Evolutionary conservation across 169 alveolate species (phyloP).

Genomic region (Plasmodium inui): DNA sequence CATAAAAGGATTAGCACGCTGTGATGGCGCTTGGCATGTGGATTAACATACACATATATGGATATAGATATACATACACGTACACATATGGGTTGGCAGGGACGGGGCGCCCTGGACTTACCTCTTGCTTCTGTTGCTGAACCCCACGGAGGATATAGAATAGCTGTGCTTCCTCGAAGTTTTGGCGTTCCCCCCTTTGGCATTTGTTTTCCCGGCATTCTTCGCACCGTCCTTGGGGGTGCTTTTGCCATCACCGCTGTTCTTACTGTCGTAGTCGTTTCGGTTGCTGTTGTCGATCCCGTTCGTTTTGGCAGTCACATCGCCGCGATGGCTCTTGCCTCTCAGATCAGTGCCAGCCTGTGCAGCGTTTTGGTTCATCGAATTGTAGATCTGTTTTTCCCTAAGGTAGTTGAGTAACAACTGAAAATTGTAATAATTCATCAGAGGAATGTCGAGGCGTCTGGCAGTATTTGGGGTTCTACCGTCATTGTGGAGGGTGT

Average conservation of each 20-base stretch:
- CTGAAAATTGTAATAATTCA: constrained; percentile 51
- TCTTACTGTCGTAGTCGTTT: not conserved
- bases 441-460: not conserved
- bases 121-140: constrained; percentile 73
- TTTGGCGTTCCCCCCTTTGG: not conserved
- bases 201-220: not conserved
- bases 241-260: not conserved
- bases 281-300: not conserved
- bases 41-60: not conserved
- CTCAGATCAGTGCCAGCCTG: not conserved
- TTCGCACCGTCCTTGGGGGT: not conserved
- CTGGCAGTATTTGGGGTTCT: not conserved
- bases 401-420: constrained; percentile 17
- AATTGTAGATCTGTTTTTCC: constrained; percentile 27
- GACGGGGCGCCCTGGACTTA: not conserved
- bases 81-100: not conserved
- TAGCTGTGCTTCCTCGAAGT: not conserved
- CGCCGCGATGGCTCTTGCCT: not conserved
- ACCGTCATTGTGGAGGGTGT: constrained; percentile 10
- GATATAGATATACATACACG: not conserved
- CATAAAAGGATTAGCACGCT: not conserved
- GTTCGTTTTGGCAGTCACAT: not conserved
- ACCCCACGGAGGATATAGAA: constrained; percentile 71
- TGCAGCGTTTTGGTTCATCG: not conserved
- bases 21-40: not conserved